phyloP scores from a whole-genome alignment of 2,329 filamentous ascomycete genomes.

The Phialophora tarda region DNA sequence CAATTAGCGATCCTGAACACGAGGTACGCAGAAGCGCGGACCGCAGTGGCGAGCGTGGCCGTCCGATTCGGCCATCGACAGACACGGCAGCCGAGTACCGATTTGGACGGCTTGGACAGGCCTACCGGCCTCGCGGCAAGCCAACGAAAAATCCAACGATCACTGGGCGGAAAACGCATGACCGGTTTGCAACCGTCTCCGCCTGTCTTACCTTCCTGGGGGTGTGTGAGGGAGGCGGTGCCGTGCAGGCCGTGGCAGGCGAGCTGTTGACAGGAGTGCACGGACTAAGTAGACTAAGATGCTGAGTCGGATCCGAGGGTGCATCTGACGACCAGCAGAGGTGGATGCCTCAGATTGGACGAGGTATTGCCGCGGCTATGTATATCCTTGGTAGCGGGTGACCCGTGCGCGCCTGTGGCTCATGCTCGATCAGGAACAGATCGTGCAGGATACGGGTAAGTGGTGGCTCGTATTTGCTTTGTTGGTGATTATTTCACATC shows the following conservation, averaged over 20 bases:
- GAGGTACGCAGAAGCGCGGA: background rate
- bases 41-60: background rate
- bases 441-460: background rate
- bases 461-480: background rate
- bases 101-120: background rate
- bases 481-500: background rate
- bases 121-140: background rate
- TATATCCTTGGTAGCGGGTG: background rate
- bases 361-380: background rate
- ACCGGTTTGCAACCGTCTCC: background rate
- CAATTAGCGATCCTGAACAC: conserved; percentile 5
- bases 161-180: background rate
- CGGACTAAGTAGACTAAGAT: background rate
- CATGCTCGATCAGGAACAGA: conserved; percentile 1
- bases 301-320: background rate
- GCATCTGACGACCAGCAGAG: conserved; percentile 1
- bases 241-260: background rate
- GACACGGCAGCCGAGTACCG: background rate
- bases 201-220: background rate
- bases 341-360: background rate
- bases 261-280: background rate
- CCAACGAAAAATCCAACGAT: background rate
- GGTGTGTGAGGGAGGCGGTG: background rate
- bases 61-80: background rate
- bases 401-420: background rate